Base-by-base conservation (phyloP, 768 basidiomycete species). In the Exsudoporus frostii region DNA sequence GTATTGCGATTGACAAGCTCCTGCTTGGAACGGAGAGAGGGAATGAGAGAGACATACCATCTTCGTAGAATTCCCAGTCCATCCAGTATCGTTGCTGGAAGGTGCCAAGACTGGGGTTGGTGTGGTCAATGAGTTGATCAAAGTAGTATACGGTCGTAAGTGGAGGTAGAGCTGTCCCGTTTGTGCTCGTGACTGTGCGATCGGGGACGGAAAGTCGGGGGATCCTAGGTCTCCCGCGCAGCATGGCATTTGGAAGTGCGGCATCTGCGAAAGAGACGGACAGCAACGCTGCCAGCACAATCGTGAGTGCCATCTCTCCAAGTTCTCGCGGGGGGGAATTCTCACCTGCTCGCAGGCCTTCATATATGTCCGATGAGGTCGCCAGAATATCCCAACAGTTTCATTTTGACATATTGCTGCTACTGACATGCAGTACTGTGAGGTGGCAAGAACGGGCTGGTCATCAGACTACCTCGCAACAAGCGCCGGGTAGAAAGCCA, bases 81-180 rank as follows among this genome's bases (percentile, higher is more conserved):
- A 80, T 75, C 85, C 85, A 89, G 68, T 78, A 89, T 33, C 88
- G 79, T 68, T 89, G 88, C 64, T 82, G 74, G 70, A 90, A 90
- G n/a, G 86, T 89, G 19, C 88, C 88, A 20, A 80, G 70, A 25
- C 74, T 71, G n/a, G 84, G 81, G 55, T 81, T 68, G 32, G 64
- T 75, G 63, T 81, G 81, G 60, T 82, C 79, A 49, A 66, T 71
- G 30, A 67, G 45, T 42, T 71, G 70, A 38, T 71, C 50, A 20
- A 72, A 71, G 39, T 63, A 51, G 51, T 71, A 71, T 0, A 65
- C 59, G 5, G 66, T 71, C 7, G 55, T 56, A 42, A 66, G 47
- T 6, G 67, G 45, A 7, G 71, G 70, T 10, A 64, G 54, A 11
- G 40, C 45, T 14, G 65, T 62, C 15, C 65, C 71, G n/a, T 69